These are phyloP conservation scores for Henningerozyma blattae DNA, from an alignment of 805 yeast species.

Conservation along the genomic window DNA sequence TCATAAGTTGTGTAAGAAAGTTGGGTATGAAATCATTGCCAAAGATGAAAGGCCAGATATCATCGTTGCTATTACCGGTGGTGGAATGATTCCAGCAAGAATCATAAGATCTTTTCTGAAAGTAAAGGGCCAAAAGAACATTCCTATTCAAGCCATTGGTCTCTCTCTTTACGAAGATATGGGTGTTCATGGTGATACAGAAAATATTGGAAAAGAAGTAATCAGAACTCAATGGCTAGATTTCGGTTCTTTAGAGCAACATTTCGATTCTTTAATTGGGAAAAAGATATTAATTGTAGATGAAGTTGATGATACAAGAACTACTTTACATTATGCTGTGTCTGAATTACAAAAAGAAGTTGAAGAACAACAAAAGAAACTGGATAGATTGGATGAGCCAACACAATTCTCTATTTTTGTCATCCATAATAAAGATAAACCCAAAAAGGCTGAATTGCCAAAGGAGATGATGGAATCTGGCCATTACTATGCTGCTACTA, in stretches of 20 bases:
- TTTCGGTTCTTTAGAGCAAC: constrained; percentile 56
- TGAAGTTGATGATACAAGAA: constrained; percentile 88
- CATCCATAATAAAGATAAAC: constrained; percentile 72
- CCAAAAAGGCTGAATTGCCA: constrained; percentile 66
- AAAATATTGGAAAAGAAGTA: constrained; percentile 63
- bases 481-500: constrained; percentile 60
- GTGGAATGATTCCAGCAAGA: constrained; percentile 62
- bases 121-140: constrained; percentile 46
- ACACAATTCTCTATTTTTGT: constrained; percentile 71
- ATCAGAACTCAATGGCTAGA: constrained; percentile 87
- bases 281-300: constrained; percentile 74
- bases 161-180: constrained; percentile 51
- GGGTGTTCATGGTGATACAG: constrained; percentile 32
- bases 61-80: constrained; percentile 61
- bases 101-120: constrained; percentile 53
- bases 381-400: constrained; percentile 45
- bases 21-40: constrained; percentile 40
- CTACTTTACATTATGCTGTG: constrained; percentile 77
- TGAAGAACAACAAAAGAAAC: constrained; percentile 41
- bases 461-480: constrained; percentile 48
- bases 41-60: constrained; percentile 36
- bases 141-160: constrained; percentile 62
- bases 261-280: constrained; percentile 67
- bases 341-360: constrained; percentile 55
- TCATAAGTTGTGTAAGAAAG: constrained; percentile 70